Conservation (phyloP, 2,329 filamentous ascomycete species). For the Paraconiothyrium sp. region DNA sequence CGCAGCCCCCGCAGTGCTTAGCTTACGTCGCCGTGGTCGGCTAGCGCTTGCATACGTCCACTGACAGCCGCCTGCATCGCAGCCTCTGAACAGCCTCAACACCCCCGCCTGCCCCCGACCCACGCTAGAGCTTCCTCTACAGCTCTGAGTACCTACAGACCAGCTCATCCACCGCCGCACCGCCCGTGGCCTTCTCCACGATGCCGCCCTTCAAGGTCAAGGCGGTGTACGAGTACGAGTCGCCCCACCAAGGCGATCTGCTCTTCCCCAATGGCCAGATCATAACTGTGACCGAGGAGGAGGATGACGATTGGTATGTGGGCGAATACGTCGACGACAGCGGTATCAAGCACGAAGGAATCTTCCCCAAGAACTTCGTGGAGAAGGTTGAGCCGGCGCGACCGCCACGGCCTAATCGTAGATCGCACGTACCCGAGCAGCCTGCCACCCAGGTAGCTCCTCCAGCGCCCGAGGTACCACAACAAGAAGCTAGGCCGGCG, state of each 20-base stretch:
- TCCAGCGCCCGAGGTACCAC: constrained; percentile 38
- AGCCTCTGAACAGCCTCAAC: constrained; percentile 30
- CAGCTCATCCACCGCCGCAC: constrained; percentile 16
- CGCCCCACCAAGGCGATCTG: constrained; percentile 93
- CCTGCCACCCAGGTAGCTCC: constrained; percentile 40
- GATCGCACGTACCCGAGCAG: constrained; percentile 54
- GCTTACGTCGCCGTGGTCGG: constrained; percentile 22
- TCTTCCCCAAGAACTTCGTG: constrained; percentile 97
- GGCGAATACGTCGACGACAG: constrained; percentile 84
- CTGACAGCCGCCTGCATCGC: constrained; percentile 20
- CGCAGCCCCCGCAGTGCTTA: constrained; percentile 12
- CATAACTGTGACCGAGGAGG: constrained; percentile 91
- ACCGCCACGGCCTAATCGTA: constrained; percentile 83
- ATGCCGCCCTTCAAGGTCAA: constrained; percentile 81
- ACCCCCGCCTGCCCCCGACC: constrained; percentile 19
- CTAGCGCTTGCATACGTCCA: constrained; percentile 27
- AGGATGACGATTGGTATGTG: constrained; percentile 93
- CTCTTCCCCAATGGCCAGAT: constrained; percentile 85
- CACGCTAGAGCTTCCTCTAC: constrained; percentile 15
- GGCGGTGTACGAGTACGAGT: constrained; percentile 93
- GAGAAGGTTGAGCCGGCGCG: constrained; percentile 93
- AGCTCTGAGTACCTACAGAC: constrained; percentile 12
- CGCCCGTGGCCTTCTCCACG: constrained; percentile 21
- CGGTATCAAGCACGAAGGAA: constrained; percentile 80
- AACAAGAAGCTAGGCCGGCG: constrained; percentile 36